Percentiles rank a stretch among this genome's conserved stretches.
Evolutionary conservation across 768 basidiomycete species (phyloP).

Genomic region (Collybiopsis luxurians): DNA sequence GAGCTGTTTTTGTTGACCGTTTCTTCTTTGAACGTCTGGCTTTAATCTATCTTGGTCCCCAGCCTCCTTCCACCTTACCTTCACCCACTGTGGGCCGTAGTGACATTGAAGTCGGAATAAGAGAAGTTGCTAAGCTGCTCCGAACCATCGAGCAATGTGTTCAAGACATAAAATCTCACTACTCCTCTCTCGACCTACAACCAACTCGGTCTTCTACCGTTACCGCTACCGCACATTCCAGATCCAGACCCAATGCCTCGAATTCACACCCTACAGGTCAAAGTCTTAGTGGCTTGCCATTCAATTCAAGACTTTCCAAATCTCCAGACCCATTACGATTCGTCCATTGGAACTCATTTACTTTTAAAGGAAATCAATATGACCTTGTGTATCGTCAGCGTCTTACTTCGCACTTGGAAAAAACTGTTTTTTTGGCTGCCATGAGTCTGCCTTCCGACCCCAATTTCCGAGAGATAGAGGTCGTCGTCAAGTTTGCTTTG

Average conservation of each 20-base stretch:
- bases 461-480: not conserved
- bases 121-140: not conserved
- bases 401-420: not conserved
- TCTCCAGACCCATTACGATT: not conserved
- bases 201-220: no score
- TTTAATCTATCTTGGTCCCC: no score
- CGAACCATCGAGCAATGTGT: not conserved
- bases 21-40: no score
- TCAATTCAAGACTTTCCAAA: not conserved
- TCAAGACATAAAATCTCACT: not conserved
- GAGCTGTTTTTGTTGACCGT: slow-evolving; percentile 4
- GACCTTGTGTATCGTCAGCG: not conserved
- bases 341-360: not conserved
- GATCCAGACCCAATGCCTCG: no score
- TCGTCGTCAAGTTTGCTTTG: slow-evolving; percentile 4
- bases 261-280: no score
- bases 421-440: not conserved
- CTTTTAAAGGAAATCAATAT: not conserved
- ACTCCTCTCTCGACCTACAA: not conserved
- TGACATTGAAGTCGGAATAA: no score
- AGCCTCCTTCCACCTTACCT: no score
- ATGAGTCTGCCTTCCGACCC: not conserved
- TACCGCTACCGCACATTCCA: no score
- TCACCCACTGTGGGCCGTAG: no score
- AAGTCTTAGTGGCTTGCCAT: no score